Evolutionary conservation across 495 filamentous ascomycete genomes (phyloP).

Genomic region (Aspergillus diversus): DNA sequence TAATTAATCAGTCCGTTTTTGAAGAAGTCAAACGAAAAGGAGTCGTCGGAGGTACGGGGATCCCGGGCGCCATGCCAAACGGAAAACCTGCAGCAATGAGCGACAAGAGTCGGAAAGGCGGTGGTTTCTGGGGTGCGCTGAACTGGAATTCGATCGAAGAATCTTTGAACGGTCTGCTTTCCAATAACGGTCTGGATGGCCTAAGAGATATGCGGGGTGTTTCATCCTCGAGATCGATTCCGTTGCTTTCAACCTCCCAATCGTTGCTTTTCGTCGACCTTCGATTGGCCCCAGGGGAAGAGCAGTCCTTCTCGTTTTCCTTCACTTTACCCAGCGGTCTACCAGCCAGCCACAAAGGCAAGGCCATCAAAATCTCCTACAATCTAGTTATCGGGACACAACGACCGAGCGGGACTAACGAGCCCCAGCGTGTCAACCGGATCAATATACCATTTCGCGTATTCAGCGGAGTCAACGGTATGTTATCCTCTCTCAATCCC

Average conservation of each 20-base stretch:
- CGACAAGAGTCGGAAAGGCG: conserved; percentile 74
- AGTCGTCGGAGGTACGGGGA: conserved; percentile 79
- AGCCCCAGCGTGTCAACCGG: conserved; percentile 82
- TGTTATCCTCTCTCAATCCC: conserved; percentile 17
- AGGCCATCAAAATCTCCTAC: conserved; percentile 92
- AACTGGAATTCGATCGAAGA: conserved; percentile 90
- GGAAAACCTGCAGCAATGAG: conserved; percentile 29
- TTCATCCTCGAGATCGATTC: conserved; percentile 77
- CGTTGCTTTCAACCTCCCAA: conserved; percentile 91
- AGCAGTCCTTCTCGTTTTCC: conserved; percentile 80
- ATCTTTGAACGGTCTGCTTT: conserved; percentile 83
- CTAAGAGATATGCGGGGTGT: conserved; percentile 92
- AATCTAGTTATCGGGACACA: conserved; percentile 92
- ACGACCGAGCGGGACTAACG: conserved; percentile 71
- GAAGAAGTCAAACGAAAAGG: conserved; percentile 96
- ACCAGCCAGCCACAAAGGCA: conserved; percentile 87
- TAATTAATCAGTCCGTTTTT: conserved; percentile 87
- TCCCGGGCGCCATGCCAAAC: conserved; percentile 67
- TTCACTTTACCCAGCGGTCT: conserved; percentile 85
- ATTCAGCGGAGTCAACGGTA: conserved; percentile 82
- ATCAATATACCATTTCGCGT: conserved; percentile 96
- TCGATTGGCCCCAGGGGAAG: conserved; percentile 84
- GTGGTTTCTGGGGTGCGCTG: conserved; percentile 81
- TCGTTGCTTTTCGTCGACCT: conserved; percentile 96
- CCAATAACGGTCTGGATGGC: conserved; percentile 82